phyloP scores from a whole-genome alignment of 129 eudicot species.

The Heracleum sosnowskyi region DNA sequence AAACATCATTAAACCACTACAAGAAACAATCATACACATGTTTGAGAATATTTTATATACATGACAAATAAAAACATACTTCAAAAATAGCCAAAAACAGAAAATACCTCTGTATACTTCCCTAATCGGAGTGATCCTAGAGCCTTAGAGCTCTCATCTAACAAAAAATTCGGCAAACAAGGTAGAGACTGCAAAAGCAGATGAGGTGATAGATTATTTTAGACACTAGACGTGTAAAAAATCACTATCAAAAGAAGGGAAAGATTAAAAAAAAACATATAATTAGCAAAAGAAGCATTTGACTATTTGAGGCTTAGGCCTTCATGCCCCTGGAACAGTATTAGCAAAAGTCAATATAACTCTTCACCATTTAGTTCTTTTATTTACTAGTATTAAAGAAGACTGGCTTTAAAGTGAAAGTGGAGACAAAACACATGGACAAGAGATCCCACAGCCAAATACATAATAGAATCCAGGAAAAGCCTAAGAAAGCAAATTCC shows the following conservation, averaged over 20 bases:
- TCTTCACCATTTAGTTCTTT: not conserved
- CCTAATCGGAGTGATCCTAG: constrained; percentile 67
- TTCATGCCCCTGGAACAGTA: not conserved
- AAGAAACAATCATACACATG: constrained; percentile 10
- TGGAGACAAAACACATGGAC: not conserved
- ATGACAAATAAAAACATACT: not conserved
- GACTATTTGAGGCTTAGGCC: not conserved
- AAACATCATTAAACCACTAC: constrained; percentile 97
- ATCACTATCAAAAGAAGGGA: not conserved
- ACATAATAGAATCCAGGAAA: not conserved
- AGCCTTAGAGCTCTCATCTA: constrained; percentile 29
- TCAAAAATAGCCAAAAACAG: not conserved
- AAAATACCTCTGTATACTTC: constrained; percentile 76
- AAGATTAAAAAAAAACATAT: not conserved
- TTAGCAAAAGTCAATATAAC: not conserved
- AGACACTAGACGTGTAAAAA: not conserved
- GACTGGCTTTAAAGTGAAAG: not conserved
- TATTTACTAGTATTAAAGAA: not conserved
- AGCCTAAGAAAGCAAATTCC: not conserved
- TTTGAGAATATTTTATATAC: constrained; percentile 4
- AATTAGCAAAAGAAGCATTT: not conserved
- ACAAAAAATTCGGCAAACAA: constrained; percentile 61
- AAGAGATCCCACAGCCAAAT: not conserved
- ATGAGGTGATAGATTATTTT: not conserved
- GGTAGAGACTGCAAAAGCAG: constrained; percentile 55